Evolutionary conservation across 2,329 filamentous ascomycete genomes (phyloP).

Genomic region (Neocucurbitaria cava): DNA sequence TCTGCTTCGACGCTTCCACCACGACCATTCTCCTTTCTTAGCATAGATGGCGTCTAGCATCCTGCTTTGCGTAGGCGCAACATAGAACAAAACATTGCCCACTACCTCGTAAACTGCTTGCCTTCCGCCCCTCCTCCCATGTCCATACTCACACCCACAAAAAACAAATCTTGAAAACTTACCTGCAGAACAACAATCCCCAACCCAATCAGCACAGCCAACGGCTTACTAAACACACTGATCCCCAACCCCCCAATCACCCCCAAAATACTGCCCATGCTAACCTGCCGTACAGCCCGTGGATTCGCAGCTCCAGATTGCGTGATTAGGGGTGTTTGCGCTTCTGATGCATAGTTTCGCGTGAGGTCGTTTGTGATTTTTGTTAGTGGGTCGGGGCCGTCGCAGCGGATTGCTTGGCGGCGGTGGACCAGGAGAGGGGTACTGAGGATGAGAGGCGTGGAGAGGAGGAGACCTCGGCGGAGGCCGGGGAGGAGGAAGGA

Average conservation of each 20-base stretch:
- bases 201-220: slow-evolving; percentile 72
- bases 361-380: slow-evolving; percentile 50
- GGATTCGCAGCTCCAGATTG: slow-evolving; percentile 51
- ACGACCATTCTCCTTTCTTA: background rate
- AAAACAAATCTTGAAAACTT: slow-evolving; percentile 28
- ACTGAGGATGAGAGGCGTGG: slow-evolving; percentile 45
- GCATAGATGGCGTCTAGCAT: slow-evolving; percentile 18
- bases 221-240: slow-evolving; percentile 72
- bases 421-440: slow-evolving; percentile 41
- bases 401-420: slow-evolving; percentile 46
- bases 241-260: slow-evolving; percentile 65
- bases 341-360: slow-evolving; percentile 47
- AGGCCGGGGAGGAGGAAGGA: slow-evolving; percentile 50
- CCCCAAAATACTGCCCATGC: slow-evolving; percentile 55
- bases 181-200: slow-evolving; percentile 70
- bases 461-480: slow-evolving; percentile 45
- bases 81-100: background rate
- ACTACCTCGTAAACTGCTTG: background rate
- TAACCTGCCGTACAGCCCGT: slow-evolving; percentile 53
- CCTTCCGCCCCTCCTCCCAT: background rate
- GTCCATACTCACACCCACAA: background rate
- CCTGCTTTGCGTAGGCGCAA: slow-evolving; percentile 3
- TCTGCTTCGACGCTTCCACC: too few relatives aligned
- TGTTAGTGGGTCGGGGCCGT: slow-evolving; percentile 40
- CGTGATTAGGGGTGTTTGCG: slow-evolving; percentile 48